Evolutionary conservation across 2,329 filamentous ascomycete species (phyloP).

Genomic region (Cladosporium sp.): DNA sequence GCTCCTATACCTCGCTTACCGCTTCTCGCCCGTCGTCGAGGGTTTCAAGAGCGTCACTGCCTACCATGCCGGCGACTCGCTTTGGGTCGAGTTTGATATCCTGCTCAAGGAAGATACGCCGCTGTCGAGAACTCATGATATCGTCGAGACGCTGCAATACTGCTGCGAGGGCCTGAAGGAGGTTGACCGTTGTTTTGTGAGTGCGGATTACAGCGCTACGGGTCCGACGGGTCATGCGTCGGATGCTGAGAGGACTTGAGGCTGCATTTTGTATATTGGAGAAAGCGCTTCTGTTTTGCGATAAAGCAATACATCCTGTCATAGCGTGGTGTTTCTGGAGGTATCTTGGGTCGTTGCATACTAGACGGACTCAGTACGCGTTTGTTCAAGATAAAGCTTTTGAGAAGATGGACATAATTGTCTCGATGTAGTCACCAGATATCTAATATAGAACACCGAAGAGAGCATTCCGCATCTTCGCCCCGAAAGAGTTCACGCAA

Average conservation of each 20-base stretch:
- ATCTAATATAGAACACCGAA: too few species aligned
- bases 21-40: conserved; percentile 32
- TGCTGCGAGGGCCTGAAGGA: conserved; percentile 53
- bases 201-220: conserved; percentile 43
- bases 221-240: conserved; percentile 40
- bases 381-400: too few species aligned
- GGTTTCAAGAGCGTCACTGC: conserved; percentile 41
- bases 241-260: conserved; percentile 22
- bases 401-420: too few species aligned
- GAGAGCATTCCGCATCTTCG: too few species aligned
- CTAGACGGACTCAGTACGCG: too few species aligned
- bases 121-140: conserved; percentile 53
- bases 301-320: too few species aligned
- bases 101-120: conserved; percentile 52
- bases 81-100: conserved; percentile 61
- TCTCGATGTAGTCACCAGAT: too few species aligned
- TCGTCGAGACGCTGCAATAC: conserved; percentile 62
- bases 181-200: conserved; percentile 51
- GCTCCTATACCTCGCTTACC: conserved; percentile 55
- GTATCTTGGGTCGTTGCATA: too few species aligned
- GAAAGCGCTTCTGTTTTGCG: too few species aligned
- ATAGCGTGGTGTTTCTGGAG: too few species aligned
- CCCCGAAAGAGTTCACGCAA: too few species aligned
- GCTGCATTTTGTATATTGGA: too few species aligned
- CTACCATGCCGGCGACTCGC: conserved; percentile 60